Percentiles rank a stretch among this genome's conserved stretches.
Conservation (phyloP, 805 yeast genomes). For the Nakazawaea pomicola region DNA sequence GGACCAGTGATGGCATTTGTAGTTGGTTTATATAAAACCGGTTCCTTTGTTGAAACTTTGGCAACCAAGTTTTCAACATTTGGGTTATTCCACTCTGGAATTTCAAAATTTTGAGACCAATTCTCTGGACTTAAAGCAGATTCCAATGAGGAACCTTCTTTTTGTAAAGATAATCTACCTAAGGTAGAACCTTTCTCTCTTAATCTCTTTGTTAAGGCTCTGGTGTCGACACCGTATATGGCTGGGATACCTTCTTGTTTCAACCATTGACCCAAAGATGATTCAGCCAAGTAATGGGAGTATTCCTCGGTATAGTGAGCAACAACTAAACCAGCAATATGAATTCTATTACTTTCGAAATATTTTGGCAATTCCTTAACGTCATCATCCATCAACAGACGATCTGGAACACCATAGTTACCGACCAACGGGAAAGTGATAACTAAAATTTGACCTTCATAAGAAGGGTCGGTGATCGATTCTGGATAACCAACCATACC, state of each 20-base stretch:
- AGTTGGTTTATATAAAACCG: slow-evolving; percentile 70
- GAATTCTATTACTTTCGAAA: slow-evolving; percentile 90
- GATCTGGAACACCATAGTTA: slow-evolving; percentile 98
- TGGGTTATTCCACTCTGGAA: slow-evolving; percentile 92
- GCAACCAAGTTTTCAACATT: slow-evolving; percentile 89
- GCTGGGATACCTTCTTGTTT: slow-evolving; percentile 92
- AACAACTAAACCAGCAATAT: slow-evolving; percentile 93
- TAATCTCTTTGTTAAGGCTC: slow-evolving; percentile 88
- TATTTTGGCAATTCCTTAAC: slow-evolving; percentile 78
- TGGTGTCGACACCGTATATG: slow-evolving; percentile 95
- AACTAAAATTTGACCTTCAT: slow-evolving; percentile 95
- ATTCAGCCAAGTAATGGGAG: slow-evolving; percentile 89
- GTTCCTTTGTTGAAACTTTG: slow-evolving; percentile 74
- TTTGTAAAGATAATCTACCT: slow-evolving; percentile 77
- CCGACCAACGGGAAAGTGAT: slow-evolving; percentile 97
- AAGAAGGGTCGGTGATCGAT: slow-evolving; percentile 96
- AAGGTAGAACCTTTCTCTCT: slow-evolving; percentile 91
- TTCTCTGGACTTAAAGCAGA: slow-evolving; percentile 29
- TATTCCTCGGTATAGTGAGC: slow-evolving; percentile 96
- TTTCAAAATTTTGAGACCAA: slow-evolving; percentile 62
- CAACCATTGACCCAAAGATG: slow-evolving; percentile 92
- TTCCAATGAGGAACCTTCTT: slow-evolving; percentile 26
- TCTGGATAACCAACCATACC: slow-evolving; percentile 99
- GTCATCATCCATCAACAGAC: slow-evolving; percentile 66
- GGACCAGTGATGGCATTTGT: slow-evolving; percentile 49